Base-by-base conservation (phyloP, 805 yeast genomes). In the Kodamaea hsintzibuensis region DNA sequence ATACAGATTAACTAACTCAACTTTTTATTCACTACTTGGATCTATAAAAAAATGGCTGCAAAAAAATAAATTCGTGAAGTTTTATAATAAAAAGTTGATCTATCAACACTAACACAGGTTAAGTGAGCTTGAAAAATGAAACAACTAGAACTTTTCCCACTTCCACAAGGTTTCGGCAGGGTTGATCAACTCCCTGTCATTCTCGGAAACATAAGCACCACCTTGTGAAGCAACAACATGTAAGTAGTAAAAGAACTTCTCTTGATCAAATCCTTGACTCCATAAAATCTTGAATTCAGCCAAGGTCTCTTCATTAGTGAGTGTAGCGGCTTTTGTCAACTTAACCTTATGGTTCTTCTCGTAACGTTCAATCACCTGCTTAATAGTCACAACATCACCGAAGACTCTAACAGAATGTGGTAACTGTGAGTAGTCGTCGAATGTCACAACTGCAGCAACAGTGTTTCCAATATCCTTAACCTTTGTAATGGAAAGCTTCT, bases 321-420 rank as follows among this genome's bases (percentile, higher is more conserved):
- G 33, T 6, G 47, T 53, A 44, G 51, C 53, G 13, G 47, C 55
- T 17, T 55, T 55, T 13, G 45, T 42, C 45, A 56, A 56, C 48
- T 52, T 70, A 46, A 71, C 71, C 49, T 67, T 60, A 56, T 77
- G 73, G 13, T 60, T 52, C 56, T 69, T 60, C 62, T 81, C 82
- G 58, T 77, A 82, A 40, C 57, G 66, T 10, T 67, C 58, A 50
- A 73, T 64, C 3, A 79, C 62, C 14, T 79, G 72, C 52, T 71
- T 73, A 30, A 72, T 64, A 0, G 80, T 61, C 42, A 73, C 64
- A n/a, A 52, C 58, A 40, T 72, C 80, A 14, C 83, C 76, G 47
- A 70, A 71, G 38, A 81, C 62, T 62, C 77, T 73, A 16, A 82
- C 54, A 16, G 49, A 57, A 55, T 81, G 77, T 27, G 85, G 84